These are phyloP conservation scores for Talaromyces amestolkiae DNA, from an alignment of 2,329 filamentous ascomycete genomes.

Conservation along the genomic window DNA sequence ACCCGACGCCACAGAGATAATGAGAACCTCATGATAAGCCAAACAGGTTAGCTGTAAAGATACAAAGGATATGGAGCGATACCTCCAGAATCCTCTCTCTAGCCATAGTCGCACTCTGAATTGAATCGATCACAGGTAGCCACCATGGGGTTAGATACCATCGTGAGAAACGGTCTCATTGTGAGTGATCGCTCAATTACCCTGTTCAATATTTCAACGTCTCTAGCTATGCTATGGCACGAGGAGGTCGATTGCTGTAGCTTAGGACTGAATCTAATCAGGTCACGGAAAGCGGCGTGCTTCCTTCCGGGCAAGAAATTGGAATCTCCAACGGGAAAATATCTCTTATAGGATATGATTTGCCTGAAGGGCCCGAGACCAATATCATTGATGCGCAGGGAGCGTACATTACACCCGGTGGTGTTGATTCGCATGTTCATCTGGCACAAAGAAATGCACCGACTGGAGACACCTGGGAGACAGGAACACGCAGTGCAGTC, in stretches of 20 bases:
- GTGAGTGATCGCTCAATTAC: background rate
- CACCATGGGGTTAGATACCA: background rate
- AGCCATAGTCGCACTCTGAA: background rate
- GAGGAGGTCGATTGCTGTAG: background rate
- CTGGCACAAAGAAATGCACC: slow-evolving; percentile 39
- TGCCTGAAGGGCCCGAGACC: slow-evolving; percentile 12
- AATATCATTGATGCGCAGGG: slow-evolving; percentile 40
- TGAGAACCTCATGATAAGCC: background rate
- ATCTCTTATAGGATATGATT: slow-evolving; percentile 16
- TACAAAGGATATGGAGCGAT: background rate
- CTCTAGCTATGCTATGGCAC: too few species aligned
- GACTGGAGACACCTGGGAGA: slow-evolving; percentile 48
- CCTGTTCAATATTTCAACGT: background rate
- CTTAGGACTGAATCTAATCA: slow-evolving; percentile 8
- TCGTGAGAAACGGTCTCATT: background rate
- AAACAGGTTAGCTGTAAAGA: background rate
- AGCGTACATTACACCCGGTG: slow-evolving; percentile 48
- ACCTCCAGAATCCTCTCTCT: background rate
- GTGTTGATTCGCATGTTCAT: slow-evolving; percentile 50
- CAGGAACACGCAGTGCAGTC: slow-evolving; percentile 55
- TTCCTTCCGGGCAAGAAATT: slow-evolving; percentile 19
- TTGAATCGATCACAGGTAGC: background rate
- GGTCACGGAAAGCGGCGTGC: slow-evolving; percentile 18
- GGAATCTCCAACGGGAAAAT: slow-evolving; percentile 17
- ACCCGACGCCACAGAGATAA: background rate